These are phyloP conservation scores for Citrus australasica DNA, from an alignment of 345 rosid genomes.

Conservation along the genomic window DNA sequence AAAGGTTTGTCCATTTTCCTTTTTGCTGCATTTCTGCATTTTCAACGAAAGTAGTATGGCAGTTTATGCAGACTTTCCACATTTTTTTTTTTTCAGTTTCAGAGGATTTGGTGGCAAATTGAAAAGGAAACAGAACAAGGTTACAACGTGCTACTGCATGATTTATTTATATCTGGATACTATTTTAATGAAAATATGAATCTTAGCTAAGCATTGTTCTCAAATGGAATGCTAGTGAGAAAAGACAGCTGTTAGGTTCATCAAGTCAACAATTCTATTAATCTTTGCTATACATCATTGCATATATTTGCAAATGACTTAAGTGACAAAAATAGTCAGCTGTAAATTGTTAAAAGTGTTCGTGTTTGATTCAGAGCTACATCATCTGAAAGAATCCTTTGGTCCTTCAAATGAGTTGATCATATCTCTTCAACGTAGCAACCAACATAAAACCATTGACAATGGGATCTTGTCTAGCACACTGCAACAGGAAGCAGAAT, in stretches of 20 bases:
- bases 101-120: too few relatives aligned
- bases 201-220: not conserved
- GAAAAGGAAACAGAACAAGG: too few relatives aligned
- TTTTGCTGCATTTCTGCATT: too few relatives aligned
- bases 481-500: not conserved
- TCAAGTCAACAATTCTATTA: not conserved
- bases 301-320: not conserved
- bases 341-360: not conserved
- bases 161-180: not conserved
- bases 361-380: constrained; percentile 1
- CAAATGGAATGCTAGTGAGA: not conserved
- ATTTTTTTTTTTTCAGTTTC: too few relatives aligned
- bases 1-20: too few relatives aligned
- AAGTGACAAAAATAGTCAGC: not conserved
- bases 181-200: not conserved
- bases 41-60: too few relatives aligned
- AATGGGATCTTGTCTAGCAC: not conserved
- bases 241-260: not conserved
- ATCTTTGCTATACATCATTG: not conserved
- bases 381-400: constrained; percentile 16
- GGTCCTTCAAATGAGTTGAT: constrained; percentile 29
- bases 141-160: not conserved
- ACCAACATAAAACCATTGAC: not conserved
- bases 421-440: not conserved
- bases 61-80: not conserved